Evolutionary conservation across 1,284 basidiomycete species (phyloP).

Genomic region (Moesziomyces sp.): DNA sequence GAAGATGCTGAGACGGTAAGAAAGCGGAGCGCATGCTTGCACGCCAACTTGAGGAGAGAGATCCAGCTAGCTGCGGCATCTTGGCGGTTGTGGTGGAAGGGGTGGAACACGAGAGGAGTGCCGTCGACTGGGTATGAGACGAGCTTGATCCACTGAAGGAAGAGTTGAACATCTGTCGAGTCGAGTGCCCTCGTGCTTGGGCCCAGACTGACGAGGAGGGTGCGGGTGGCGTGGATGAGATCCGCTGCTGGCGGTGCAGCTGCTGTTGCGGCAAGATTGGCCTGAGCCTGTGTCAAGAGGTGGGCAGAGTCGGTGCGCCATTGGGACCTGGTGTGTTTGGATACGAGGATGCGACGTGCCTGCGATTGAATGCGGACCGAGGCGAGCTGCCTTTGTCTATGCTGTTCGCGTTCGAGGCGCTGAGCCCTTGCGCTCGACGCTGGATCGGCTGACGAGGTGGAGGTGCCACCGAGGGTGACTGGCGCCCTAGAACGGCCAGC

Average conservation of each 20-base stretch:
- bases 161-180: slow-evolving; percentile 11
- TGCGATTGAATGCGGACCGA: slow-evolving; percentile 34
- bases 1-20: slow-evolving; percentile 12
- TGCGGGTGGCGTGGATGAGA: slow-evolving; percentile 20
- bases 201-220: slow-evolving; percentile 27
- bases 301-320: slow-evolving; percentile 12
- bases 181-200: slow-evolving; percentile 15
- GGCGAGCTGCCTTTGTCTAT: slow-evolving; percentile 24
- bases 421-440: slow-evolving; percentile 38
- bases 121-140: slow-evolving; percentile 17
- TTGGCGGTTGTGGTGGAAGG: slow-evolving; percentile 3
- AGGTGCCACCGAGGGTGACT: slow-evolving; percentile 45
- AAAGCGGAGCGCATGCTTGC: slow-evolving; percentile 35
- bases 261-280: background rate
- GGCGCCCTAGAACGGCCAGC: slow-evolving; percentile 27
- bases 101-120: slow-evolving; percentile 27
- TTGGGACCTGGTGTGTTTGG: slow-evolving; percentile 13
- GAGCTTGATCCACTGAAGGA: slow-evolving; percentile 24
- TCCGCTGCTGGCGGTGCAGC: slow-evolving; percentile 3
- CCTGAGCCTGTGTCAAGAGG: slow-evolving; percentile 13
- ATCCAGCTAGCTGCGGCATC: slow-evolving; percentile 14
- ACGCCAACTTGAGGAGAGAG: slow-evolving; percentile 20
- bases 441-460: slow-evolving; percentile 28
- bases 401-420: slow-evolving; percentile 39
- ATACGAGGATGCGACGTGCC: slow-evolving; percentile 25